These are phyloP conservation scores for Acacia pycnantha DNA, from an alignment of 331 rosid genomes.

Conservation along the genomic window DNA sequence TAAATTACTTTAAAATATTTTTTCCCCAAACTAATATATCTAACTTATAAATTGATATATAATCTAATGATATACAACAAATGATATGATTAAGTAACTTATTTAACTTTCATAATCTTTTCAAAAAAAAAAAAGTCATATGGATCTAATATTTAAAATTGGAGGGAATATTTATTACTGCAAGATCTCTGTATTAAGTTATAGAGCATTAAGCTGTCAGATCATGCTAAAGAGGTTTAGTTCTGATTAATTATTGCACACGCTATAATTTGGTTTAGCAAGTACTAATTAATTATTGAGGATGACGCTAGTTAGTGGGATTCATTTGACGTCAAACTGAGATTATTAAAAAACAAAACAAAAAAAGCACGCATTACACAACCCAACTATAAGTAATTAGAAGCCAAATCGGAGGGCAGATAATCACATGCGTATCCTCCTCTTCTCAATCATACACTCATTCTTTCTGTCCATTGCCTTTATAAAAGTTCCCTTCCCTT, in stretches of 20 bases:
- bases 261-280: background rate
- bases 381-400: background rate
- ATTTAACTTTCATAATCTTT: no score
- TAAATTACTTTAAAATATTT: no score
- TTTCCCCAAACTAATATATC: no score
- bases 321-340: background rate
- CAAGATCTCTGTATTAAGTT: no score
- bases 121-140: no score
- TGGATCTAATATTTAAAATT: no score
- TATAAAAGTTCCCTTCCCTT: background rate
- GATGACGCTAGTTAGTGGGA: background rate
- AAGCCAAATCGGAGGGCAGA: background rate
- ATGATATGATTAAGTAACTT: no score
- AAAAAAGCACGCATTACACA: background rate
- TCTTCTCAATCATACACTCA: background rate
- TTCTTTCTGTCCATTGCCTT: background rate
- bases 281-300: background rate
- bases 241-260: background rate
- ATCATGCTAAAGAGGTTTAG: constrained; percentile 4
- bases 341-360: background rate
- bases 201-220: background rate
- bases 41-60: no score
- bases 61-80: no score
- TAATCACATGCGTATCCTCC: background rate
- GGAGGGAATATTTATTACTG: no score